Base-by-base conservation (phyloP, 176 grass and related monocot genomes). In the Stipa capillata region DNA sequence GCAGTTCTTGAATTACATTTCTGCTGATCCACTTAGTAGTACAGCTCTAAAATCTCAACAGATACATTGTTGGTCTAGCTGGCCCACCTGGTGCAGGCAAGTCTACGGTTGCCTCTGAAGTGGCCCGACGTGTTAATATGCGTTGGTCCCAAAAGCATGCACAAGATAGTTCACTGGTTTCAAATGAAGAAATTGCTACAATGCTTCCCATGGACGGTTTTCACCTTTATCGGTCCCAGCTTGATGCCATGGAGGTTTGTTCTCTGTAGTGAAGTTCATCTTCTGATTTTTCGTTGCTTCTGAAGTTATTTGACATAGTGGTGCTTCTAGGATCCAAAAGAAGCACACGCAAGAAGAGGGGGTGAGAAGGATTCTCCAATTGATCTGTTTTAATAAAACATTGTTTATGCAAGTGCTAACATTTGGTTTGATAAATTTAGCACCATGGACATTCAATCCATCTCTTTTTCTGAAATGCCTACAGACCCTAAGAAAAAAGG, bases 321-420 rank as follows among this genome's bases (percentile, higher is more conserved):
- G 13, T 87, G 47, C 17, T 48, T 87, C 8, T 90, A 98, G 95
- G 73, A 98, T 92, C 92, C 89, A 73, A 88, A 90, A 43, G 95
- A 98, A 92, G 92, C 92, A 66, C 89, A 98, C 85, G 95, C 95
- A 85, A 92, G 94, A 92, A 92, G 95, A 88, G 95, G 95, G 92
- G 92, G 95, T 94, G 52, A 85, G 92, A 80, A 27, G 59, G 51
- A 27, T 74, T 31, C 6, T 72, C 17, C 34, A 1, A 13, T 37
- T 77, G 34, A 31, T 68, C 45, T 58, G 8, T 89, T 77, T 47
- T 21, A 75, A 67, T 76, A 47, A 42, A 71, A 44, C 13, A 72
- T 43, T 70, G 9, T 73, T 85, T 18, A 16, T 45, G 27, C 61
- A 59, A 28, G 27, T 68, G 63, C 65, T 94, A 34, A 88, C 32